phyloP scores from a whole-genome alignment of 2,329 filamentous ascomycete genomes.

The Nectriaceae sp. region DNA sequence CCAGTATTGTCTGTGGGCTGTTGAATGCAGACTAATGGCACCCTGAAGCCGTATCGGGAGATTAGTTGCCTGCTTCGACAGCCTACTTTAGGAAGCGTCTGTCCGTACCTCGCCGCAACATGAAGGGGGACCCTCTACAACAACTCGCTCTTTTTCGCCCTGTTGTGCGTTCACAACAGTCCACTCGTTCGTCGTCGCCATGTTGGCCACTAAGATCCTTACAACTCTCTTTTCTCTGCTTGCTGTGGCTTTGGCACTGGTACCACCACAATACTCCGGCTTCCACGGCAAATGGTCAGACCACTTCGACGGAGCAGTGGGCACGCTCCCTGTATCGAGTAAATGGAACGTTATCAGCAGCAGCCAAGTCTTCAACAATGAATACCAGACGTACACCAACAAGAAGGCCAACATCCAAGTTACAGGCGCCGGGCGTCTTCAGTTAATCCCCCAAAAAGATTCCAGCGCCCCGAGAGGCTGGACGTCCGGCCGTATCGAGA shows the following conservation, averaged over 20 bases:
- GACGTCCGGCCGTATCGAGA: conserved; percentile 59
- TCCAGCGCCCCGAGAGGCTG: conserved; percentile 40
- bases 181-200: conserved; percentile 9
- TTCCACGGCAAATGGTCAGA: conserved; percentile 46
- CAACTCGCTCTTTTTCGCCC: background rate
- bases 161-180: background rate
- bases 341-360: conserved; percentile 45
- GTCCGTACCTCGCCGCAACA: background rate
- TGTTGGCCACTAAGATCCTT: conserved; percentile 25
- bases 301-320: conserved; percentile 40
- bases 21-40: background rate
- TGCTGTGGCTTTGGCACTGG: conserved; percentile 37
- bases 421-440: conserved; percentile 51
- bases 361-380: conserved; percentile 51
- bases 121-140: background rate
- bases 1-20: background rate
- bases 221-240: conserved; percentile 32
- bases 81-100: background rate
- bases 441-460: conserved; percentile 50
- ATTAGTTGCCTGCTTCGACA: background rate
- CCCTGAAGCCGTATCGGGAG: background rate
- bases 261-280: conserved; percentile 41
- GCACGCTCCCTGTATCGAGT: conserved; percentile 33
- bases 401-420: conserved; percentile 50
- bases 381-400: conserved; percentile 51